A percentile compares a stretch with the other conserved stretches of the same genome.
phyloP scores from a whole-genome alignment of 1,284 basidiomycete species.

The Xanthoconium separans region DNA sequence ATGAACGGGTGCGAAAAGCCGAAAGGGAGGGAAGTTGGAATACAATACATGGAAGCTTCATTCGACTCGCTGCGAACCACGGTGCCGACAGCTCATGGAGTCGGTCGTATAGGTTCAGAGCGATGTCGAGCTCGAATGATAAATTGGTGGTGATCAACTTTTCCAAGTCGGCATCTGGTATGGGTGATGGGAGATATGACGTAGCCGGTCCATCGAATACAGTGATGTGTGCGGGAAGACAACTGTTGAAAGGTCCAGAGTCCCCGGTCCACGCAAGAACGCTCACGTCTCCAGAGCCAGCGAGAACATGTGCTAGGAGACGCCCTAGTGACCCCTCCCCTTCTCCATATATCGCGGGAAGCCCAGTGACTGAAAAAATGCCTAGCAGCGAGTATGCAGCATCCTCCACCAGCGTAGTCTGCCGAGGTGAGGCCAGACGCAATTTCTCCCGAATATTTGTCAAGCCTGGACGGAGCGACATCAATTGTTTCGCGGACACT shows the following conservation, averaged over 20 bases:
- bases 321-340: background rate
- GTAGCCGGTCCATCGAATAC: background rate
- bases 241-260: background rate
- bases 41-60: background rate
- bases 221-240: background rate
- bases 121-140: background rate
- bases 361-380: background rate
- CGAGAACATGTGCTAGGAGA: background rate
- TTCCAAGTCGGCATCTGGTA: background rate
- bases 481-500: no score
- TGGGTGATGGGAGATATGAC: background rate
- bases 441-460: background rate
- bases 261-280: constrained; percentile 1
- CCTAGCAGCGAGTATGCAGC: background rate
- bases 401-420: background rate
- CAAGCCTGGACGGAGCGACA: background rate
- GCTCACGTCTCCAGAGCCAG: background rate
- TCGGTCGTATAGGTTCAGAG: background rate
- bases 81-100: background rate
- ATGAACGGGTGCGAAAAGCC: background rate
- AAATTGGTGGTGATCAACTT: background rate
- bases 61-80: background rate
- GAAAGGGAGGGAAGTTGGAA: background rate
- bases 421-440: background rate
- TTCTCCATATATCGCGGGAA: background rate